A percentile compares a stretch with the other conserved stretches of the same genome.
These are phyloP conservation scores for Tulasnella sp. DNA, from an alignment of 768 basidiomycete species.

Conservation along the genomic window DNA sequence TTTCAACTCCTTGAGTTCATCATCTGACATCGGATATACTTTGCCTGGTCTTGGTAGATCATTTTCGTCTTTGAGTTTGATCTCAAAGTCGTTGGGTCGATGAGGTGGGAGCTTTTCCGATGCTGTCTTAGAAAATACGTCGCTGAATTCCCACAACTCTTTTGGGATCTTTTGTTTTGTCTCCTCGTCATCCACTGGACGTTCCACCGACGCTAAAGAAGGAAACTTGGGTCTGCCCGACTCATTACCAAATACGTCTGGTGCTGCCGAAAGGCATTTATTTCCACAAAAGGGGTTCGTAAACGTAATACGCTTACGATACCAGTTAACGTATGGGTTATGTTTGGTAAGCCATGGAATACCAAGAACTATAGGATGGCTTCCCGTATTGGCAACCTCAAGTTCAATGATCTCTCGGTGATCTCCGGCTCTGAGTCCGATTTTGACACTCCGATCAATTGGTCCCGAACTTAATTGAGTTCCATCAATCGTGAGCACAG, in stretches of 20 bases:
- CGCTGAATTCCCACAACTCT: conserved; percentile 24
- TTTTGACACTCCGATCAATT: background rate
- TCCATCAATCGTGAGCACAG: too few relatives aligned
- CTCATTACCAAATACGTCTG: background rate
- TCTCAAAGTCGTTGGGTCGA: conserved; percentile 27
- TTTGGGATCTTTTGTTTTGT: conserved; percentile 20
- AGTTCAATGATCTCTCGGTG: background rate
- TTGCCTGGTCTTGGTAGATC: conserved; percentile 23
- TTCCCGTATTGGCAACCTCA: background rate
- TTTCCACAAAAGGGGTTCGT: background rate
- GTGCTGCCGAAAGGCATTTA: background rate
- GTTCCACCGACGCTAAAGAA: too few relatives aligned
- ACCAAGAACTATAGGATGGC: background rate
- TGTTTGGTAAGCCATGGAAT: background rate
- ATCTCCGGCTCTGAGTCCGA: background rate
- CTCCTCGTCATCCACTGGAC: background rate
- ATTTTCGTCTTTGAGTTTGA: conserved; percentile 25
- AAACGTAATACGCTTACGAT: background rate
- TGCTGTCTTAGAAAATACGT: conserved; percentile 23
- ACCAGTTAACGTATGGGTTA: background rate
- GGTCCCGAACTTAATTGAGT: too few relatives aligned
- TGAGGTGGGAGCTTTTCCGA: conserved; percentile 28
- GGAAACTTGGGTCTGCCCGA: background rate
- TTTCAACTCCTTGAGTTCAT: conserved; percentile 26
- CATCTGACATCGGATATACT: conserved; percentile 27